A percentile compares a stretch with the other conserved stretches of the same genome.
Conservation (phyloP, 129 eudicot genomes). For the Pseudognaphalium luteoalbum region DNA sequence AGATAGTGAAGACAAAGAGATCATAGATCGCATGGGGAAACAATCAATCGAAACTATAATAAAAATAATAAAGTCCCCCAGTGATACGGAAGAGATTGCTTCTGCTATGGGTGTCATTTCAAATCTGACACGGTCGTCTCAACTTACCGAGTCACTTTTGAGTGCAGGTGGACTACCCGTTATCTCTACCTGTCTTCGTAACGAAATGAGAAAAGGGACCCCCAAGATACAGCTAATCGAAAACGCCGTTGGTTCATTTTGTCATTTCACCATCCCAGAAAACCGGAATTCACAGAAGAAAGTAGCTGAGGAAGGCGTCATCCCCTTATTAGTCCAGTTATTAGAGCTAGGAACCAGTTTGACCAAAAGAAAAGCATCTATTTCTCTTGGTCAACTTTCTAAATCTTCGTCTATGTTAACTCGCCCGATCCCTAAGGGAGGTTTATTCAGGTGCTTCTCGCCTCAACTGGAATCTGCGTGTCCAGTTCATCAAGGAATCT, state of each 20-base stretch:
- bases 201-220: constrained; percentile 32
- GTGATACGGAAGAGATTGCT: constrained; percentile 54
- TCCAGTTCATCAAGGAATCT: constrained; percentile 60
- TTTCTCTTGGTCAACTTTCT: constrained; percentile 60
- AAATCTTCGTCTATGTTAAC: constrained; percentile 39
- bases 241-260: constrained; percentile 52
- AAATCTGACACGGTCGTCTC: constrained; percentile 47
- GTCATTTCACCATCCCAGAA: constrained; percentile 54
- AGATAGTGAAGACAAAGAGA: constrained; percentile 44
- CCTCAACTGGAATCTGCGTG: constrained; percentile 43
- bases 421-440: constrained; percentile 41
- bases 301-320: constrained; percentile 57
- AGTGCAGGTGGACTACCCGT: constrained; percentile 40
- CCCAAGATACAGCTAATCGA: constrained; percentile 42
- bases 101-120: constrained; percentile 59
- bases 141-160: constrained; percentile 49
- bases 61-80: constrained; percentile 40
- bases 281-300: constrained; percentile 50
- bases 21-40: constrained; percentile 42
- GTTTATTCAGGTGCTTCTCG: constrained; percentile 58
- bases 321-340: constrained; percentile 51
- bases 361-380: constrained; percentile 51
- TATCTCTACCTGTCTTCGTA: constrained; percentile 37
- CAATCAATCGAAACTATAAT: constrained; percentile 40
- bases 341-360: constrained; percentile 50